These are phyloP conservation scores for Sclerotinia minor DNA, from an alignment of 2,329 filamentous ascomycete species.

Conservation along the genomic window DNA sequence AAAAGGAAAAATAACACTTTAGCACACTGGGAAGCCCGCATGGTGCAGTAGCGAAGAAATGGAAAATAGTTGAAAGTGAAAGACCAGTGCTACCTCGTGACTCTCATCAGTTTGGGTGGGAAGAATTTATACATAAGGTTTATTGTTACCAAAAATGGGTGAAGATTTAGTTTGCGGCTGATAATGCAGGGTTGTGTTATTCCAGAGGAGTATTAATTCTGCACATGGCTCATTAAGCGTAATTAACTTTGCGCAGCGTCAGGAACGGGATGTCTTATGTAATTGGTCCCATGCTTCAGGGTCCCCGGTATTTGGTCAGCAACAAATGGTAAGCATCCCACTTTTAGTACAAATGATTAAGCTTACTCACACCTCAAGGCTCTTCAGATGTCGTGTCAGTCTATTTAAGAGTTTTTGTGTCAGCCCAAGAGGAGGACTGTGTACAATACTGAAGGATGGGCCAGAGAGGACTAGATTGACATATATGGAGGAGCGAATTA, in stretches of 20 bases:
- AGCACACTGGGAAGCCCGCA: constrained; percentile 1
- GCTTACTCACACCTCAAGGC: constrained; percentile 13
- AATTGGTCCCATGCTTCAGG: neutral
- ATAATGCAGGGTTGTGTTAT: neutral
- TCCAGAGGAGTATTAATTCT: neutral
- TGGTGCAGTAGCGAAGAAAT: neutral
- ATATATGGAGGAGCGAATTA: neutral
- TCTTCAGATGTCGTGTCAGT: constrained; percentile 1
- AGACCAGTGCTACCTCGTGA: constrained; percentile 1
- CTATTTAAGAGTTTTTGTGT: neutral
- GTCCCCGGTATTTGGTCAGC: constrained; percentile 3
- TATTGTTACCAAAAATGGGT: neutral
- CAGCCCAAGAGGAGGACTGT: neutral
- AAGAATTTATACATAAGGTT: constrained; percentile 1
- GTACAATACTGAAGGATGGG: neutral
- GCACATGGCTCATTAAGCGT: constrained; percentile 8
- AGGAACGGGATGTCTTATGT: neutral
- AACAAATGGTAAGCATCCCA: neutral
- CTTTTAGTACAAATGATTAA: neutral
- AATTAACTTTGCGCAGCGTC: constrained; percentile 1
- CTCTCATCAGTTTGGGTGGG: neutral
- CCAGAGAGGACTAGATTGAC: neutral
- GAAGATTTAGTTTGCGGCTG: constrained; percentile 15
- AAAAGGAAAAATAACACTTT: neutral
- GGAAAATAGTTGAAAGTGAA: neutral